Conservation (phyloP, 257 asterid species). For the Petunia secreta region DNA sequence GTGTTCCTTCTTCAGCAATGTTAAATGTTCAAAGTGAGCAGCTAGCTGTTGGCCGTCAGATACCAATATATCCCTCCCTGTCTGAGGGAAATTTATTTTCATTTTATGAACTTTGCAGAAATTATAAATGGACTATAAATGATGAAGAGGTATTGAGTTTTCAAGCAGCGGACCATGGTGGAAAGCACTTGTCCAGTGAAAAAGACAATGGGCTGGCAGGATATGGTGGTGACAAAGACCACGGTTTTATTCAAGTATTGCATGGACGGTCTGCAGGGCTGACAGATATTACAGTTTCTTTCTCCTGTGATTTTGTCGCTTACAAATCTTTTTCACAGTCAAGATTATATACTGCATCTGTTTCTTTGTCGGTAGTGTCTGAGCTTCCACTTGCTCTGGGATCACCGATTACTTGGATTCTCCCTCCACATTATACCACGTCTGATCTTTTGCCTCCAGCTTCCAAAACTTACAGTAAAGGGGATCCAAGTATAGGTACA, state of each 20-base stretch:
- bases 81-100: constrained; percentile 86
- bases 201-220: constrained; percentile 40
- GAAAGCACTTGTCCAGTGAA: constrained; percentile 29
- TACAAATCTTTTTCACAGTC: constrained; percentile 50
- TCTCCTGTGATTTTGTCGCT: constrained; percentile 64
- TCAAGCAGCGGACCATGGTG: constrained; percentile 38
- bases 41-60: constrained; percentile 62
- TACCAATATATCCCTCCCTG: constrained; percentile 71
- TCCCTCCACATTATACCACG: constrained; percentile 78
- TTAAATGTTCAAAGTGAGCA: constrained; percentile 75
- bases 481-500: constrained; percentile 51
- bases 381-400: constrained; percentile 91
- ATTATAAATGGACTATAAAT: constrained; percentile 70
- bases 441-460: constrained; percentile 72
- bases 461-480: constrained; percentile 49
- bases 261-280: constrained; percentile 78
- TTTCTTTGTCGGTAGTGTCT: constrained; percentile 65
- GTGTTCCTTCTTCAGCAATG: constrained; percentile 76
- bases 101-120: constrained; percentile 70
- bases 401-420: constrained; percentile 75
- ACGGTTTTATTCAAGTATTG: constrained; percentile 62
- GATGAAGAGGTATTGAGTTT: constrained; percentile 61
- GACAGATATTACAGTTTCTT: constrained; percentile 66
- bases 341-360: constrained; percentile 60
- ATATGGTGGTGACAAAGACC: constrained; percentile 46